Evolutionary conservation across 2,329 filamentous ascomycete genomes (phyloP), one percentile per base, ranked within the genome.

Genomic region (Fusarium solani-melongenae): DNA sequence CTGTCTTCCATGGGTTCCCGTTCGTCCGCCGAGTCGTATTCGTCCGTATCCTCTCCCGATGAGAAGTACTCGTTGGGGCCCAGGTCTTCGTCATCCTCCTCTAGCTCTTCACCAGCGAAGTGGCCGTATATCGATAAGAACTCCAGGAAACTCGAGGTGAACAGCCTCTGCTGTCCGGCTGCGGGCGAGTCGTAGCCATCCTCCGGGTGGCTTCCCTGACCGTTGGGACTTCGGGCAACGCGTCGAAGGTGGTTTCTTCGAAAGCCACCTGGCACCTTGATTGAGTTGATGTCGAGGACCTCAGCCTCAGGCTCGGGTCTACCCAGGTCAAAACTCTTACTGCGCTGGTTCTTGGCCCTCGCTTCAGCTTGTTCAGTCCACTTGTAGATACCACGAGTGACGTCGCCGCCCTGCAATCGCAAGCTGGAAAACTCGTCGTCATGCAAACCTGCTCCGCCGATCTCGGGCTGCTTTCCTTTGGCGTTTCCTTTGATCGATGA

Each of bases 121-220:
- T 99, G 96, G 5, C 96, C 96, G 77, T 98, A 99, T 33, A 99
- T 89, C 9, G 94, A 95, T 59, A 99, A 82, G 78, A 99, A 99
- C 81, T 99, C 97, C 68, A 99, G 89, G 81, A 99, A 99, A 83
- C 93, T 99, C 74, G 89, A 95, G 0, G 96, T 98, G 67, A 98
- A 91, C 34, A 97, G 86, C 70, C 90, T 90, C 76, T 79, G 80
- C 80, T 78, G 78, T 17, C 77, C 73, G 1, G 71, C 72, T 15
- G 67, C 70, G 14, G 83, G 77, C 80, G 82, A 82, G 80, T 72
- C 78, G 70, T 74, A 74, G 61, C 77, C 82, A 60, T 79, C 82
- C 69, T 81, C 83, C 31, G 74, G 79, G 24, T 79, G 72, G 27
- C 81, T 77, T 5, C 69, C 80, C 64, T 82, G 72, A 12, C 77